Conservation (phyloP, 2,329 filamentous ascomycete genomes). For the Alternaria alternata region DNA sequence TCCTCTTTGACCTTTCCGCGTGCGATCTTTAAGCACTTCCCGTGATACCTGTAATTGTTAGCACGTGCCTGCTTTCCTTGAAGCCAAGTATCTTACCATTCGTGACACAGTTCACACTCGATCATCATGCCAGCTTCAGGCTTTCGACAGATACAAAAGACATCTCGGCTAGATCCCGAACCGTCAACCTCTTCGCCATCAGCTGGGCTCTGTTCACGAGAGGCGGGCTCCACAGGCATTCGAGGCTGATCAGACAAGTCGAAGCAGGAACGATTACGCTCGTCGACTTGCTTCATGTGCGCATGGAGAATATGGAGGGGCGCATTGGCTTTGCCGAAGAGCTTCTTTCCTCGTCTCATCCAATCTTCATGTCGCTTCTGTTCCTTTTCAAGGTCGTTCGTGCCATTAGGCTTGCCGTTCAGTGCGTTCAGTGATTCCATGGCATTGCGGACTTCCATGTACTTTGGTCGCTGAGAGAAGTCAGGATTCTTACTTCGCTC, state of each 20-base stretch:
- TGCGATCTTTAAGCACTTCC: conserved; percentile 97
- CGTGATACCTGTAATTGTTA: conserved; percentile 79
- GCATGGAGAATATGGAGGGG: conserved; percentile 93
- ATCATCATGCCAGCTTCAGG: conserved; percentile 99
- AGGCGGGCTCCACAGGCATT: conserved; percentile 89
- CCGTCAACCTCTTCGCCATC: conserved; percentile 57
- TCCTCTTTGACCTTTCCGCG: conserved; percentile 98
- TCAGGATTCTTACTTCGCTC: conserved; percentile 79
- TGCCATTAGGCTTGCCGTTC: conserved; percentile 90
- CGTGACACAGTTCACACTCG: conserved; percentile 96
- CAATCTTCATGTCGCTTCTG: conserved; percentile 96
- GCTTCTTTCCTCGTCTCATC: conserved; percentile 97
- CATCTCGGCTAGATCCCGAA: conserved; percentile 69
- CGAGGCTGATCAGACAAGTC: conserved; percentile 88
- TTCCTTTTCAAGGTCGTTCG: conserved; percentile 91
- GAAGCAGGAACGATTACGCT: conserved; percentile 90
- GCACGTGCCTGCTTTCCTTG: not conserved
- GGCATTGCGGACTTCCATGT: conserved; percentile 87
- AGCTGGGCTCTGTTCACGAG: conserved; percentile 75
- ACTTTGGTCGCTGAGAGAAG: conserved; percentile 81
- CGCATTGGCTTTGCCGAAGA: conserved; percentile 98
- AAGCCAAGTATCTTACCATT: conserved; percentile 72
- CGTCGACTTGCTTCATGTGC: conserved; percentile 92
- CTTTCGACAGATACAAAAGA: conserved; percentile 95
- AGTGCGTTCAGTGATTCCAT: conserved; percentile 87